phyloP scores from a whole-genome alignment of 305 asterid species.

The Fraxinus albicans region DNA sequence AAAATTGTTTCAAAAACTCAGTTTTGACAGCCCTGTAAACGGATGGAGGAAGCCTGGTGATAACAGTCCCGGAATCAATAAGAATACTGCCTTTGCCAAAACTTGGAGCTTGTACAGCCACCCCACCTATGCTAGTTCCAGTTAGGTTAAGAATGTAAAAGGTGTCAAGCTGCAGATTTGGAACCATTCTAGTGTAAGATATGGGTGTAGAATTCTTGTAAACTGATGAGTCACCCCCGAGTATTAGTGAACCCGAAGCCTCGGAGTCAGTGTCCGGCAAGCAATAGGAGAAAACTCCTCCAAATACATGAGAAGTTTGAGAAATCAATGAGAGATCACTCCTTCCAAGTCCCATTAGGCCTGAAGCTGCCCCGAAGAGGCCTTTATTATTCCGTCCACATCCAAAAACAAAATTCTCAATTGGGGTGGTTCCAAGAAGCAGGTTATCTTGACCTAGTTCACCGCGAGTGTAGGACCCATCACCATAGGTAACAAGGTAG shows the following conservation, averaged over 20 bases:
- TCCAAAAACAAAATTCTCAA: conserved; percentile 61
- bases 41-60: conserved; percentile 74
- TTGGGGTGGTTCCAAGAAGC: conserved; percentile 41
- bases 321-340: conserved; percentile 67
- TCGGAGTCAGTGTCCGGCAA: conserved; percentile 54
- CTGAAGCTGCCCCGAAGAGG: conserved; percentile 75
- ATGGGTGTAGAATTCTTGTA: conserved; percentile 57
- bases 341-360: conserved; percentile 85
- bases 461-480: conserved; percentile 78
- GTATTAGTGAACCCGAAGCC: conserved; percentile 60
- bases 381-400: conserved; percentile 78
- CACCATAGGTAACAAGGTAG: conserved; percentile 73
- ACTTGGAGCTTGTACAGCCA: conserved; percentile 33
- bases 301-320: conserved; percentile 54
- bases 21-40: conserved; percentile 50
- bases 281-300: conserved; percentile 81
- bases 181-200: conserved; percentile 57
- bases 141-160: conserved; percentile 73
- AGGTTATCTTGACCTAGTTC: conserved; percentile 58
- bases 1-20: conserved; percentile 79
- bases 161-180: conserved; percentile 54
- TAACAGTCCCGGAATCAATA: conserved; percentile 88
- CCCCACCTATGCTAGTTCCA: conserved; percentile 63
- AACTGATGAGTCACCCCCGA: conserved; percentile 50
- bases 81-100: conserved; percentile 48